A percentile compares a stretch with the other conserved stretches of the same genome.
These are phyloP conservation scores for Phycomyces blakesleeanus DNA, from an alignment of 192 early-diverging fungal genomes.

Conservation along the genomic window DNA sequence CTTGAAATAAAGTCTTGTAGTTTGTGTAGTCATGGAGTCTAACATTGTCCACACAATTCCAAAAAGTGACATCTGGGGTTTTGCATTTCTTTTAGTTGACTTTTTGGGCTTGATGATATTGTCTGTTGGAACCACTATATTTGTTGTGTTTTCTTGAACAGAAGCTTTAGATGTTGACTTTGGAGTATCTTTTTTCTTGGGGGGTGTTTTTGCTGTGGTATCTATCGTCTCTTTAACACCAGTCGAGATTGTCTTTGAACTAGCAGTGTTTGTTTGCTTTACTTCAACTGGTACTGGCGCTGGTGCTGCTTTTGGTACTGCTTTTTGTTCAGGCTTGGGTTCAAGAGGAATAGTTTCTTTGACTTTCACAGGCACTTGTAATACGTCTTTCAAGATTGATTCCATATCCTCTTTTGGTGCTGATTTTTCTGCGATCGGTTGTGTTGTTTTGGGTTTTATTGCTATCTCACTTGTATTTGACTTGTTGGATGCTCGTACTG, in stretches of 20 bases:
- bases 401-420: not conserved
- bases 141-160: conserved; percentile 4
- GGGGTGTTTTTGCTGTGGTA: not conserved
- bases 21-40: conserved; percentile 33
- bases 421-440: not conserved
- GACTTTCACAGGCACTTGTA: not conserved
- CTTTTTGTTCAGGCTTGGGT: not conserved
- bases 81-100: conserved; percentile 18
- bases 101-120: conserved; percentile 3
- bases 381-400: not conserved
- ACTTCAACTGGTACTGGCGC: too few species aligned
- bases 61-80: conserved; percentile 37
- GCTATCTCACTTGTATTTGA: not conserved
- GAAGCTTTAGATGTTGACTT: not conserved
- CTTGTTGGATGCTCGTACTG: not conserved
- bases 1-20: conserved; percentile 24
- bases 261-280: too few species aligned
- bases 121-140: not conserved
- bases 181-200: not conserved
- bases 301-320: too few species aligned
- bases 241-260: not conserved
- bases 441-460: not conserved
- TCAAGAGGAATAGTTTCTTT: not conserved
- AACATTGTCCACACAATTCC: conserved; percentile 42
- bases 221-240: not conserved